These are phyloP conservation scores for Thraustochytrium striatum DNA, from an alignment of 352 stramenopile species.

Conservation along the genomic window DNA sequence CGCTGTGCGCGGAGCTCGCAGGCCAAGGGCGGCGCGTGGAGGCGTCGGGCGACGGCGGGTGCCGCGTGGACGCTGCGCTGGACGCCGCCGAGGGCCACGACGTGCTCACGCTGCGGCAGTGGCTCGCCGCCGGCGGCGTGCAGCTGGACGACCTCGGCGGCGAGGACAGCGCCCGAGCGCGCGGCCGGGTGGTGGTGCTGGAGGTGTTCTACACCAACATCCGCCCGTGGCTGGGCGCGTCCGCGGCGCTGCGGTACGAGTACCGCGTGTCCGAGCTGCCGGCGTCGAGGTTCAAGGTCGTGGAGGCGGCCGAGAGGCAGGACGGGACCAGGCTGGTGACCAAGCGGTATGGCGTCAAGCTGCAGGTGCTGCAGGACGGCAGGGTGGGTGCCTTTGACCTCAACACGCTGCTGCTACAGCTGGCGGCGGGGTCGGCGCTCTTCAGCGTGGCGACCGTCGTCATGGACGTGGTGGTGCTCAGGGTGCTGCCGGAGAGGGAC, in stretches of 20 bases:
- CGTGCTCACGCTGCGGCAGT: constrained; percentile 8
- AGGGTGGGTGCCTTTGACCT: constrained; percentile 14
- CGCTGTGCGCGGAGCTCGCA: constrained; percentile 3
- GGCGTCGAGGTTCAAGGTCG: constrained; percentile 15
- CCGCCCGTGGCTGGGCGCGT: constrained; percentile 14
- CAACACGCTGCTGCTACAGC: constrained; percentile 36
- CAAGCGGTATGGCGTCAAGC: constrained; percentile 25
- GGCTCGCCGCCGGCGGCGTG: constrained; percentile 19
- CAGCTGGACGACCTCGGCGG: constrained; percentile 4
- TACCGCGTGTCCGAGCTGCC: neutral
- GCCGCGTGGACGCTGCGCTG: constrained; percentile 13
- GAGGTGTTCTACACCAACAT: constrained; percentile 33
- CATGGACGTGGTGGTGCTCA: constrained; percentile 26
- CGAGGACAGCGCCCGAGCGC: constrained; percentile 17
- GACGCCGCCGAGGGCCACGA: constrained; percentile 24
- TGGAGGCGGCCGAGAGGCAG: too few relatives aligned
- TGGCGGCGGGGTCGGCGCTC: constrained; percentile 22
- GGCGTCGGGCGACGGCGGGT: neutral
- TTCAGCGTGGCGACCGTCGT: constrained; percentile 23
- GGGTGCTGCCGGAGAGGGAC: constrained; percentile 32
- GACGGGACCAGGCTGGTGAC: neutral
- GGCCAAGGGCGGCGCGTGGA: neutral
- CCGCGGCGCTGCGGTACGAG: neutral
- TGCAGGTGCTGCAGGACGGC: constrained; percentile 1
- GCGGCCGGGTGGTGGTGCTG: neutral